Evolutionary conservation across 495 filamentous ascomycete species (phyloP), one percentile per base, ranked within the genome.

Genomic region (Thermochaetoides thermophila): DNA sequence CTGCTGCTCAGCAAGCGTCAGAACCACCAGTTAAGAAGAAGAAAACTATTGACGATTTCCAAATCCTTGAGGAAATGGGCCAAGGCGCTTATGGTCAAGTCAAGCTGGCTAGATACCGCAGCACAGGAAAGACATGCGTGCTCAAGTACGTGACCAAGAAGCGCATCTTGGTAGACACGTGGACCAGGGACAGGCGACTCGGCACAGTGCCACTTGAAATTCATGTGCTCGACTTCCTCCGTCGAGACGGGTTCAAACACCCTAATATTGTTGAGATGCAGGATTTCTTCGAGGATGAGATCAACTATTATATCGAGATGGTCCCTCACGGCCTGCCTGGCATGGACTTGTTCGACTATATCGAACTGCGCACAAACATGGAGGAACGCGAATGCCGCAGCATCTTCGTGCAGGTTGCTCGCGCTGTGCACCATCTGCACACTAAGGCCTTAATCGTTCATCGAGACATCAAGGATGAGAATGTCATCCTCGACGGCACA

Each of bases 221-320:
- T 42, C 89, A 99, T 45, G 89, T 96, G 27, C 65, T 99, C 7
- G 84, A 99, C 52, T 99, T 86, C 50, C 74, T 99, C 1, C 75
- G 84, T 19, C 69, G 81, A 4, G 84, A 92, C 42, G 86, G 81
- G 17, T 63, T 86, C 24, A 78, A 73, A 45, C 89, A 99, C 48
- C 81, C 84, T 16, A 96, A 96, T 46, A 94, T 99, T 38, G 84
- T 99, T 17, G 89, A 96, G 60, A 96, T 99, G 91, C 74, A 79
- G 22, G 86, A 91, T 38, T 99, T 96, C 58, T 99, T 99, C 51
- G 89, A 99, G 52, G 91, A 99, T 35, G 83, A 92, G 38, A 63
- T 84, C 49, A 96, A 99, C 46, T 99, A 99, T 52, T 96, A 99
- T 49, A 99, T 99, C 45, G 91, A 96, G 49, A 97, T 96, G 89